Percentiles rank a stretch among this genome's conserved stretches.
These are phyloP conservation scores for Adansonia madagascariensis DNA, from an alignment of 441 rosid species.

Conservation along the genomic window DNA sequence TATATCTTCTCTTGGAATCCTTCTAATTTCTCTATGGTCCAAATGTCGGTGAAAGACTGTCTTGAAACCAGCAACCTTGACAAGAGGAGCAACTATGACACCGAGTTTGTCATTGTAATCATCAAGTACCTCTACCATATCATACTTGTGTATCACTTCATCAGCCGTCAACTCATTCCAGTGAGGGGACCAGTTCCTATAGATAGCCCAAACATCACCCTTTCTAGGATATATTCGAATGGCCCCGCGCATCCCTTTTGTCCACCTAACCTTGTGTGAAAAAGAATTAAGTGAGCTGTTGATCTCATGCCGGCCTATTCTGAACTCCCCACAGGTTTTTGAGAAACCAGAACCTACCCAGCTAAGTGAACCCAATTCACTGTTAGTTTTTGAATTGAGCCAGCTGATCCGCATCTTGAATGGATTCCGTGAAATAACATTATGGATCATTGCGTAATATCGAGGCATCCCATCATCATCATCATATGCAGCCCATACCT, in stretches of 20 bases:
- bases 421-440: constrained; percentile 53
- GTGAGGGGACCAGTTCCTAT: constrained; percentile 60
- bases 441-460: constrained; percentile 53
- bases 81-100: constrained; percentile 49
- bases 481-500: constrained; percentile 66
- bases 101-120: constrained; percentile 57
- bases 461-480: constrained; percentile 65
- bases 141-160: constrained; percentile 48
- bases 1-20: constrained; percentile 53
- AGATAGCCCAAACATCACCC: constrained; percentile 72
- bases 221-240: constrained; percentile 57
- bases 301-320: constrained; percentile 49
- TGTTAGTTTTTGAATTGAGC: constrained; percentile 51
- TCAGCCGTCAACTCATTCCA: constrained; percentile 55
- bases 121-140: constrained; percentile 64
- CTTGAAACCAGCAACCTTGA: constrained; percentile 65
- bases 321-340: constrained; percentile 62
- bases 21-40: constrained; percentile 45
- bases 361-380: constrained; percentile 49
- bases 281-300: constrained; percentile 53
- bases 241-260: constrained; percentile 46
- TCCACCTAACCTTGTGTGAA: constrained; percentile 56
- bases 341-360: constrained; percentile 66
- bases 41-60: constrained; percentile 58
- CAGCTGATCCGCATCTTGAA: constrained; percentile 52